Conservation (phyloP, 192 early-diverging fungal species). For the Geosiphon pyriformis region DNA sequence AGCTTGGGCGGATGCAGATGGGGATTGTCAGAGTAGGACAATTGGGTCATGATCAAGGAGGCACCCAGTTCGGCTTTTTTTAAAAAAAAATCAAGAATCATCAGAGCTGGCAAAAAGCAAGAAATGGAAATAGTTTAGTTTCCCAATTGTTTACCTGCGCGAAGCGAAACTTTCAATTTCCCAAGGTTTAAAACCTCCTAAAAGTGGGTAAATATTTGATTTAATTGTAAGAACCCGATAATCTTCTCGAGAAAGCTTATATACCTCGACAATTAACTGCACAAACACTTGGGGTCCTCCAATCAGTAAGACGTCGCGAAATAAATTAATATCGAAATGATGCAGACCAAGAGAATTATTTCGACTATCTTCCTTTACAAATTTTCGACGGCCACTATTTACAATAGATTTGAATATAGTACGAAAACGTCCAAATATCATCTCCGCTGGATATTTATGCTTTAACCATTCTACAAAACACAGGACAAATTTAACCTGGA, state of each 20-base stretch:
- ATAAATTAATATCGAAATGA: conserved; percentile 23
- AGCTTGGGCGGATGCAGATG: conserved; percentile 13
- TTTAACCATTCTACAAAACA: neutral
- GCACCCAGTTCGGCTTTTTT: conserved; percentile 18
- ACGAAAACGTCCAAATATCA: conserved; percentile 2
- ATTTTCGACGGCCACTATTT: conserved; percentile 2
- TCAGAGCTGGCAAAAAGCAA: neutral
- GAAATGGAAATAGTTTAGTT: neutral
- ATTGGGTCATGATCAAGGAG: conserved; percentile 4
- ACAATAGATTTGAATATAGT: conserved; percentile 12
- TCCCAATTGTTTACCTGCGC: conserved; percentile 12
- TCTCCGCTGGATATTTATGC: conserved; percentile 11
- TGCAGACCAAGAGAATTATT: neutral
- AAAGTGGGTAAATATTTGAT: neutral
- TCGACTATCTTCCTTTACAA: neutral
- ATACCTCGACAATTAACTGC: conserved; percentile 13
- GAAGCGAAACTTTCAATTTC: neutral
- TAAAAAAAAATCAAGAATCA: neutral
- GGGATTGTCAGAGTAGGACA: conserved; percentile 10
- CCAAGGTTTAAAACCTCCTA: conserved; percentile 4
- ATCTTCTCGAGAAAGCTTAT: too few relatives aligned
- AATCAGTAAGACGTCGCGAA: conserved; percentile 10
- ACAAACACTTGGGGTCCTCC: conserved; percentile 11
- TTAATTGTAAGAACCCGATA: too few relatives aligned
- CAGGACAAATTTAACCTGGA: neutral